Evolutionary conservation across 257 asterid genomes (phyloP).

Genomic region (Solanum appendiculatum): DNA sequence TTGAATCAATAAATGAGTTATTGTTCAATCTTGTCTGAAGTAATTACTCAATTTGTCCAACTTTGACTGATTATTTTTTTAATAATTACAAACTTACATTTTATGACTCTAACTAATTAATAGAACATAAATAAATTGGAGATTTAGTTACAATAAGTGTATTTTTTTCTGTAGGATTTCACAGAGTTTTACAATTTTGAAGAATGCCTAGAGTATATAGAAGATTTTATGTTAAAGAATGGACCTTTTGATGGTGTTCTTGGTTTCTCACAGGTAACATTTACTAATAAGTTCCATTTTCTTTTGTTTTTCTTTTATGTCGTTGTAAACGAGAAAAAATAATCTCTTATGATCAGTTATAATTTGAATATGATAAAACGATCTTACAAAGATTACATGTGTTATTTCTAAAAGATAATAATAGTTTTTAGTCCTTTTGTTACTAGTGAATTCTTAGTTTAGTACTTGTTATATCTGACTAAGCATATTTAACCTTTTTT

Average conservation of each 20-base stretch:
- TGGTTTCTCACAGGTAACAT: constrained; percentile 32
- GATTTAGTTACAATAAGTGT: not conserved
- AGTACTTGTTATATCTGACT: no score
- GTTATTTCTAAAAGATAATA: not conserved
- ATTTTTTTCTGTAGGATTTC: not conserved
- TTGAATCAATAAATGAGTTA: not conserved
- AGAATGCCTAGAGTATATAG: constrained; percentile 21
- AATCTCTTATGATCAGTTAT: not conserved
- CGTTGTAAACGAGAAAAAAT: not conserved
- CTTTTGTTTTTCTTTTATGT: not conserved
- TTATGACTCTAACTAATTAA: not conserved
- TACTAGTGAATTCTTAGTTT: no score
- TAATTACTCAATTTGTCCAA: not conserved
- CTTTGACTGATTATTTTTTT: not conserved
- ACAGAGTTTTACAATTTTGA: constrained; percentile 22
- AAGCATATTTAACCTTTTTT: no score
- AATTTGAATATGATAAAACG: not conserved
- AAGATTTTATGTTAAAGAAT: constrained; percentile 20
- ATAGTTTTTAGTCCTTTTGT: not conserved
- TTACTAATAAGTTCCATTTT: not conserved
- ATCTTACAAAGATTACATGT: not conserved
- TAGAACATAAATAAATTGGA: not conserved
- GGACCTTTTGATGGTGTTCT: constrained; percentile 37
- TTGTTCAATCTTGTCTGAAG: not conserved
- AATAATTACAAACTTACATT: not conserved